Conservation (phyloP, 441 rosid species). For the Lepidium campestre region DNA sequence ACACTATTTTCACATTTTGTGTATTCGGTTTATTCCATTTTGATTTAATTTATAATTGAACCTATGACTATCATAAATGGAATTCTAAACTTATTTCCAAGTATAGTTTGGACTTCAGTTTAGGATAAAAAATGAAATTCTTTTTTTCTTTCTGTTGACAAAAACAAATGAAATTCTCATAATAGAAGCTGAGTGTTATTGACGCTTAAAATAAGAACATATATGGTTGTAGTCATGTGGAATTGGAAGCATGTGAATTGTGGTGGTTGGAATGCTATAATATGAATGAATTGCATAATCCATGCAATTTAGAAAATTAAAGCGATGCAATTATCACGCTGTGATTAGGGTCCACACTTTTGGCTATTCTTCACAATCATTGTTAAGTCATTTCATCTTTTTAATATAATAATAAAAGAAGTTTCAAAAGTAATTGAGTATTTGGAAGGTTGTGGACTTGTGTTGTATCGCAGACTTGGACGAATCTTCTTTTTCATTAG, state of each 20-base stretch:
- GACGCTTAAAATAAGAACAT: background rate
- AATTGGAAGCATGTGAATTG: conserved; percentile 5
- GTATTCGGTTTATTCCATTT: too few relatives aligned
- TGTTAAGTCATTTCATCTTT: background rate
- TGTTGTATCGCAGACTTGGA: background rate
- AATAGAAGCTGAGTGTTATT: background rate
- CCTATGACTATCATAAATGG: too few relatives aligned
- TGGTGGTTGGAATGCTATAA: conserved; percentile 2
- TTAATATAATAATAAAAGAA: background rate
- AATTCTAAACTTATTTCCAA: too few relatives aligned
- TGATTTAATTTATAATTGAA: too few relatives aligned
- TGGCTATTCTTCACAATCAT: conserved; percentile 6
- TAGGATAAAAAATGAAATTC: too few relatives aligned
- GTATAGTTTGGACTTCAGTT: too few relatives aligned
- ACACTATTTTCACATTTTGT: too few relatives aligned
- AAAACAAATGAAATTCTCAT: too few relatives aligned
- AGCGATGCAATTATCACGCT: conserved; percentile 12
- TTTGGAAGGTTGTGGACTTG: conserved; percentile 2
- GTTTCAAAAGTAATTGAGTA: conserved; percentile 5
- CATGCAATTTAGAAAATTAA: background rate
- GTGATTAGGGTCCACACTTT: conserved; percentile 1
- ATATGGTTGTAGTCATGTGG: background rate
- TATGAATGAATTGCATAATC: background rate
- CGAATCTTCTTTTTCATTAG: background rate
- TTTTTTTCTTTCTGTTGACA: too few relatives aligned